Conservation (phyloP, 345 rosid species). For the Hibiscus trionum region DNA sequence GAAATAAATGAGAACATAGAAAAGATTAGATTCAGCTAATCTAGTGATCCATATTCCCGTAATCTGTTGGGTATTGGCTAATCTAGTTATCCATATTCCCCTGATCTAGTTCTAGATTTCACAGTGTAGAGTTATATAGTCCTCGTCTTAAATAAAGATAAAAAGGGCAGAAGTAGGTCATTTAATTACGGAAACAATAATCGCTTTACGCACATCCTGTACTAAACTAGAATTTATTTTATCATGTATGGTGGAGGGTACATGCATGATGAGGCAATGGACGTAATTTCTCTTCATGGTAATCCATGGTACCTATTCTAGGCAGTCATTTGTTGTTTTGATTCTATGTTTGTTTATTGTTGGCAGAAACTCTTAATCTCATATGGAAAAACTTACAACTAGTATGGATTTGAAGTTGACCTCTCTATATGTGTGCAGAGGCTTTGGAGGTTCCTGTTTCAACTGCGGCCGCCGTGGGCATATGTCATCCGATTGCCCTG, state of each 20-base stretch:
- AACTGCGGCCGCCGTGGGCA: slow-evolving; percentile 71
- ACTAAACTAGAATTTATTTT: background rate
- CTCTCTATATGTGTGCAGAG: slow-evolving; percentile 21
- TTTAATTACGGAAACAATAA: no score
- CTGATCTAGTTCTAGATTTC: background rate
- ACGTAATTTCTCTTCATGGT: background rate
- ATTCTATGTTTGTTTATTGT: no score
- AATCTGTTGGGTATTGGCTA: background rate
- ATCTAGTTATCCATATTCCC: background rate
- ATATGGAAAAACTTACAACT: no score
- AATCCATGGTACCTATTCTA: no score
- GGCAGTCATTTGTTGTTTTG: no score
- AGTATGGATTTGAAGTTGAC: background rate
- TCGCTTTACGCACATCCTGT: background rate
- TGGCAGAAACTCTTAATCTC: background rate
- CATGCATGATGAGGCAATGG: background rate
- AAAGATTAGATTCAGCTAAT: background rate
- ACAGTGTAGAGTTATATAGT: no score
- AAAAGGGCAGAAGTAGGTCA: no score
- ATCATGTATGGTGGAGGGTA: background rate
- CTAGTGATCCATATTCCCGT: background rate
- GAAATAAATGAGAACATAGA: background rate
- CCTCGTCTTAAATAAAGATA: no score
- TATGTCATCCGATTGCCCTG: slow-evolving; percentile 79
- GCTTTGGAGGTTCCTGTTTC: slow-evolving; percentile 82